phyloP scores from a whole-genome alignment of 371 early-diverging fungal species.

The Lichtheimia corymbifera region DNA sequence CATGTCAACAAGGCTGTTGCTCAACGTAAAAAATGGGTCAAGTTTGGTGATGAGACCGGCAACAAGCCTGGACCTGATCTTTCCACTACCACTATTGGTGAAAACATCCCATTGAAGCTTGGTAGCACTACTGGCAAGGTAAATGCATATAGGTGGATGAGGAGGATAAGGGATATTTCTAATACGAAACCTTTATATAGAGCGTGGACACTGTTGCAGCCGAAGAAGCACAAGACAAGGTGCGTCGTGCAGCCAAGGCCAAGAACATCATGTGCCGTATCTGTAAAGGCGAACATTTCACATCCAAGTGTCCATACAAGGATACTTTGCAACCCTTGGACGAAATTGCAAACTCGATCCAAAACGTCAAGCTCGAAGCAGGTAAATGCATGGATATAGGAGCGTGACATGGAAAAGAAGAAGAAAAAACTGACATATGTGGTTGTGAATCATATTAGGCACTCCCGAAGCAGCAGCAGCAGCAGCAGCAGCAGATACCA shows the following conservation, averaged over 20 bases:
- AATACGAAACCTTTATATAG: conserved; percentile 3
- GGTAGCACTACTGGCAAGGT: conserved; percentile 62
- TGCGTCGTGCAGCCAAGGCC: conserved; percentile 54
- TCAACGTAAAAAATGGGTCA: conserved; percentile 84
- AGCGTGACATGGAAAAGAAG: neutral
- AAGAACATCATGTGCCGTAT: conserved; percentile 93
- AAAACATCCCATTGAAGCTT: conserved; percentile 86
- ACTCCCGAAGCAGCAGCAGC: conserved; percentile 20
- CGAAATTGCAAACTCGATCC: conserved; percentile 52
- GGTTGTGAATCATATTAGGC: neutral
- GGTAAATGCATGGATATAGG: conserved; percentile 2
- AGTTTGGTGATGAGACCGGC: conserved; percentile 79
- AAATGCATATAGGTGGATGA: conserved; percentile 5
- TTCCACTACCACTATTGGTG: conserved; percentile 88
- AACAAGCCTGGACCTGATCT: conserved; percentile 84
- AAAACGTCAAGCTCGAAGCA: conserved; percentile 43
- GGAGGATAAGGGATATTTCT: neutral
- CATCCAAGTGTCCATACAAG: conserved; percentile 97
- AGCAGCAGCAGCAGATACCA: conserved; percentile 27
- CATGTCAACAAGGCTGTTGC: conserved; percentile 90
- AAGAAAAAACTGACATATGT: neutral
- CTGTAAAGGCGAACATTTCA: conserved; percentile 96
- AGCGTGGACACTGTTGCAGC: conserved; percentile 54
- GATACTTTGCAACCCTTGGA: conserved; percentile 82
- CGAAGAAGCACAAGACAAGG: conserved; percentile 54